Evolutionary conservation across 192 early-diverging fungal species (phyloP), one percentile per base, ranked within the genome.

Genomic region (Pilaira anomala): DNA sequence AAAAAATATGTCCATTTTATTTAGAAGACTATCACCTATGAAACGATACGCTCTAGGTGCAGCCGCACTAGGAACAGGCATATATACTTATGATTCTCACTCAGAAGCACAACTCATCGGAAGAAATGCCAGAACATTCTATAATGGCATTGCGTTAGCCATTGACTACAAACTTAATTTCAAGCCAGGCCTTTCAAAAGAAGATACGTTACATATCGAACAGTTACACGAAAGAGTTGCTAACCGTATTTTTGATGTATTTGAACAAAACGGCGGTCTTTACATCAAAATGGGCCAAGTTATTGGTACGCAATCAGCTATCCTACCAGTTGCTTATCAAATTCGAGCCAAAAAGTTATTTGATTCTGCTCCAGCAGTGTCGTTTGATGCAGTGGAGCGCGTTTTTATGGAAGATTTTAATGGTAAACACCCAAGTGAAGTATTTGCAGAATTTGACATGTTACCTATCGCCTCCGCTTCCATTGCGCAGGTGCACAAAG

Each of bases 401-500:
- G 86, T 93, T 19, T 83, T 98, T 60, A 66, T 63, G 52, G 71
- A 79, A 21, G 87, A 94, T 29, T 85, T 95, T 66, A 79, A 79
- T 14, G 46, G 39, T 44, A 74, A 80, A 1, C 63, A 74, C 0
- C 75, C 88, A 8, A 73, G 81, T 7, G 80, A 85, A 7, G 44
- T 92, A 26, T 98, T 96, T 79, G 70, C 65, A 7, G 77, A 80
- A 1, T 96, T 98, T 69, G 83, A 84, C 16, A 52, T 63, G 4
- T 33, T 69, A 12, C 88, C 95, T 7, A 73, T 93, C 12, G 95
- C 93, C 0, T 88, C 89, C 7, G 95, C 95, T 0, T 95, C 93
- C n/a, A 91, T 98, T 51, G 95, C 94, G 0, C 94, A 96, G 66
- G 95, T 98, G 5, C 95, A 98, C 62, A 82, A 80, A n/a, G 92